These are phyloP conservation scores for Pythium plurisporium DNA, from an alignment of 352 stramenopile species.

Conservation along the genomic window DNA sequence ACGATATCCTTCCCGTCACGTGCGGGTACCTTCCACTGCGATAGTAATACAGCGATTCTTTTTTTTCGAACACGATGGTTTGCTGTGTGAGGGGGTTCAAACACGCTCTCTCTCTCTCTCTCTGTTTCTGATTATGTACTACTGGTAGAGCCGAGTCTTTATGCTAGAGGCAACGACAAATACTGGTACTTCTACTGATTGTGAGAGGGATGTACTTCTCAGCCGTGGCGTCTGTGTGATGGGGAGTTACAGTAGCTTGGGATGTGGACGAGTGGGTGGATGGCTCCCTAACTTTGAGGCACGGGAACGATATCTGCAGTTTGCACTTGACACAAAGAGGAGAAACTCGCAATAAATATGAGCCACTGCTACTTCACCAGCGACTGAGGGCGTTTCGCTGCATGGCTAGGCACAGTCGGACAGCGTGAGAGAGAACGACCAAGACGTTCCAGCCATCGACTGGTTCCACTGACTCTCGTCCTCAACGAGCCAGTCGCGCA, in stretches of 20 bases:
- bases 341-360: conserved; percentile 14
- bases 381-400: neutral
- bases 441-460: conserved; percentile 44
- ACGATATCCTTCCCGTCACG: too few species aligned
- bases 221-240: neutral
- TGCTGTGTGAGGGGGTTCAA: neutral
- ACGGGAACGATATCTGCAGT: conserved; percentile 3
- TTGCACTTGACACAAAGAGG: conserved; percentile 1
- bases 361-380: neutral
- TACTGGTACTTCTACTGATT: too few species aligned
- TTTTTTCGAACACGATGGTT: too few species aligned
- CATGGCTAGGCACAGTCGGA: conserved; percentile 34
- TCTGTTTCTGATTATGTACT: too few species aligned
- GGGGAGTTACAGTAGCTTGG: too few species aligned
- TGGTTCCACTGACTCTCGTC: conserved; percentile 54
- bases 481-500: conserved; percentile 56
- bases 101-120: neutral
- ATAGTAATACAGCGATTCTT: too few species aligned
- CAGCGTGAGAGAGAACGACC: conserved; percentile 50
- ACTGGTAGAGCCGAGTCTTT: too few species aligned
- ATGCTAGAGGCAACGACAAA: conserved; percentile 1
- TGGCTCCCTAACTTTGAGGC: too few species aligned
- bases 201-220: too few species aligned
- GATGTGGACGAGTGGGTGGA: too few species aligned
- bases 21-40: too few species aligned